These are phyloP conservation scores for Trichosanthes cucumerina DNA, from an alignment of 306 rosid species.

Conservation along the genomic window DNA sequence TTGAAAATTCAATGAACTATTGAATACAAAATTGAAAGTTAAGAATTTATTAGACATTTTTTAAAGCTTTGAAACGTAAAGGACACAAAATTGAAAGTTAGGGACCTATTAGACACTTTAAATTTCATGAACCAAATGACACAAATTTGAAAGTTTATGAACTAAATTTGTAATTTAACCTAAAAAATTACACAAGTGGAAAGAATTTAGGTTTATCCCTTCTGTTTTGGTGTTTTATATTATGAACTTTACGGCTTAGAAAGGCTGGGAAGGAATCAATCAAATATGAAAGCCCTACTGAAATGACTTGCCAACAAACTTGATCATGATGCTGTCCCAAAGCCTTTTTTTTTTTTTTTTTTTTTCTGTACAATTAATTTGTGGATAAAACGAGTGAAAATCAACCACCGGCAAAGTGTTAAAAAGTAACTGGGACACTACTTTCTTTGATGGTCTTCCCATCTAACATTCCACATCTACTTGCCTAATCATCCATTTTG, in stretches of 20 bases:
- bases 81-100: too few species aligned
- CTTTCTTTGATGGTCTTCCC: not conserved
- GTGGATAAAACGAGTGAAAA: not conserved
- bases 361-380: not conserved
- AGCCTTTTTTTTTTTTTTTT: too few species aligned
- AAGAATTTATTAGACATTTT: too few species aligned
- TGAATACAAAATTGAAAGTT: too few species aligned
- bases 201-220: not conserved
- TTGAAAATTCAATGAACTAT: too few species aligned
- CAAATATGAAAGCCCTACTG: not conserved
- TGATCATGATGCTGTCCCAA: not conserved
- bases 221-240: not conserved
- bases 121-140: too few species aligned
- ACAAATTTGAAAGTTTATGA: too few species aligned
- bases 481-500: not conserved
- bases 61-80: too few species aligned
- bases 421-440: conserved; percentile 6
- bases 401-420: conserved; percentile 4
- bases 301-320: conserved; percentile 1
- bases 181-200: not conserved
- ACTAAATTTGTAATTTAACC: too few species aligned
- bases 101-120: too few species aligned
- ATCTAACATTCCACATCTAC: not conserved
- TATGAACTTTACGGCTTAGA: not conserved
- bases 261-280: not conserved